Conservation (phyloP, 2,329 filamentous ascomycete species). For the Tolypocladium sp. region DNA sequence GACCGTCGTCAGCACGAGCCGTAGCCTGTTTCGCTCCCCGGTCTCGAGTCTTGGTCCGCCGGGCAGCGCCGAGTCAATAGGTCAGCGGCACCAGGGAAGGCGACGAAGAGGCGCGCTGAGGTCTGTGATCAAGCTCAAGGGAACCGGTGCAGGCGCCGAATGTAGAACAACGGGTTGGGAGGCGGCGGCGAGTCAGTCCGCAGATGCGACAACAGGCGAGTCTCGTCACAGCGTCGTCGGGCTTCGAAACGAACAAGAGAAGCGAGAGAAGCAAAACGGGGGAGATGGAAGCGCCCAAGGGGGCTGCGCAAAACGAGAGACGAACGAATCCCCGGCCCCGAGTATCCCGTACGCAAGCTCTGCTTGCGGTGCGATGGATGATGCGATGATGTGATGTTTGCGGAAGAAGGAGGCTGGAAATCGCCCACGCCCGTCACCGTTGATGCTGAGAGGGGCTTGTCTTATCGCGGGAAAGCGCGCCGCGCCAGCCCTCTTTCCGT, state of each 20-base stretch:
- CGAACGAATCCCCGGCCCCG: neutral
- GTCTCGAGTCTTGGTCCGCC: neutral
- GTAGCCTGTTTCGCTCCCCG: neutral
- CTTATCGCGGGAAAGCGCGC: neutral
- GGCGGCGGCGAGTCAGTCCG: neutral
- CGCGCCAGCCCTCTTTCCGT: too few relatives aligned
- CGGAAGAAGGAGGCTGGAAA: neutral
- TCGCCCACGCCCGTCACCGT: neutral
- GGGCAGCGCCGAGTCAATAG: neutral
- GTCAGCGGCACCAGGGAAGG: neutral
- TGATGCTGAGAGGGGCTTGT: neutral
- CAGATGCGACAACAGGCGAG: neutral
- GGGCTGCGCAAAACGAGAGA: neutral
- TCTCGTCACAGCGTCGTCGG: neutral
- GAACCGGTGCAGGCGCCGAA: neutral
- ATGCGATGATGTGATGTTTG: neutral
- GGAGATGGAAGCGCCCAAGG: neutral
- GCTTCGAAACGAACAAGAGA: neutral
- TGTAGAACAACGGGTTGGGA: neutral
- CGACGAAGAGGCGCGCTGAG: neutral
- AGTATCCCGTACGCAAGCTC: neutral
- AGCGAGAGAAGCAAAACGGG: too few relatives aligned
- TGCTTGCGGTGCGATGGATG: neutral
- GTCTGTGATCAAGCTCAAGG: neutral
- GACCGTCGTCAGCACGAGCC: neutral